Conservation (phyloP, 495 filamentous ascomycete genomes). For the Sabuloglossum arenarium region DNA sequence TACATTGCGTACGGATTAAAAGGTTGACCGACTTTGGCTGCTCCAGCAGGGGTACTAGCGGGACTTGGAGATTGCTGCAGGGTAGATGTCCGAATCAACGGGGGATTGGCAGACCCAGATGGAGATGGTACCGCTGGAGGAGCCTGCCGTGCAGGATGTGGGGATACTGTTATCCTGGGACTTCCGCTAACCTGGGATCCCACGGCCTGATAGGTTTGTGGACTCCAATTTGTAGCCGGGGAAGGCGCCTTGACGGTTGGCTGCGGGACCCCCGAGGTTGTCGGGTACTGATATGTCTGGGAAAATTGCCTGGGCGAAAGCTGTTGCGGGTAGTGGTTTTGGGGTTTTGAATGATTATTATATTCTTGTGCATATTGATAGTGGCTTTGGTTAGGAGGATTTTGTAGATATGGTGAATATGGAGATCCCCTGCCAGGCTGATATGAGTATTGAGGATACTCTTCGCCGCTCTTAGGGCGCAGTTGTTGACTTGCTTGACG, state of each 20-base stretch:
- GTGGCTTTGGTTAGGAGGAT: slow-evolving; percentile 19
- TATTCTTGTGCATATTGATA: slow-evolving; percentile 20
- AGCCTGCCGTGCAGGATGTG: background rate
- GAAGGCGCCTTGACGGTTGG: background rate
- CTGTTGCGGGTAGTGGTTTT: background rate
- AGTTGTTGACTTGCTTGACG: slow-evolving; percentile 22
- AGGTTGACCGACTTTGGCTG: slow-evolving; percentile 17
- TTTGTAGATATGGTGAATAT: slow-evolving; percentile 26
- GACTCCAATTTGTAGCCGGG: background rate
- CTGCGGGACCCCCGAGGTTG: background rate
- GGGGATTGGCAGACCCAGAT: slow-evolving; percentile 27
- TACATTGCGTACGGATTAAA: slow-evolving; percentile 76
- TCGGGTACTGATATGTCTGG: background rate
- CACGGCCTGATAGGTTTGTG: background rate
- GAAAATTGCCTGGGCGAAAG: background rate
- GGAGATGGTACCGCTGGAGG: background rate
- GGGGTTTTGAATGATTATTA: slow-evolving; percentile 3
- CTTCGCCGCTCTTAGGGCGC: slow-evolving; percentile 18
- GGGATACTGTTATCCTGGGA: background rate
- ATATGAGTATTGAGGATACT: slow-evolving; percentile 20
- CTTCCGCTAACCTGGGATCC: background rate
- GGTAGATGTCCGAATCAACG: slow-evolving; percentile 69
- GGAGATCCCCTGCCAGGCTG: slow-evolving; percentile 15
- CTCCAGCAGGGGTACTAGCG: slow-evolving; percentile 18
- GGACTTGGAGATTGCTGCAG: slow-evolving; percentile 34